These are phyloP conservation scores for Ettlia oleoabundans DNA, from an alignment of 139 green algal genomes.

Conservation along the genomic window DNA sequence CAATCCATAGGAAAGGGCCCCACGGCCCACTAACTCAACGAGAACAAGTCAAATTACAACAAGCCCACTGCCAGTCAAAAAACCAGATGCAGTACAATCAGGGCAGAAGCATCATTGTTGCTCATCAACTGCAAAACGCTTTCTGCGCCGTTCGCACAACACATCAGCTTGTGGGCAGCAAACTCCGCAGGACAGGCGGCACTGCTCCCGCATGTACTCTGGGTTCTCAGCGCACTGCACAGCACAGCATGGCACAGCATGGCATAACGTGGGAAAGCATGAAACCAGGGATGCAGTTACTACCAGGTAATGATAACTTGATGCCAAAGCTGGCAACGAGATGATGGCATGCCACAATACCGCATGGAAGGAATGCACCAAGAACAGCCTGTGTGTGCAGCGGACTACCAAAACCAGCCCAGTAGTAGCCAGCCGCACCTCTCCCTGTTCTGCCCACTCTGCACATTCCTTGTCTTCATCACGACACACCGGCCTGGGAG, in stretches of 20 bases:
- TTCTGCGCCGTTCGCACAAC: conserved; percentile 21
- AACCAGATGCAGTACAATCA: too few relatives aligned
- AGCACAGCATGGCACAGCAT: neutral
- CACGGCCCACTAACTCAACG: too few relatives aligned
- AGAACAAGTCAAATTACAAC: too few relatives aligned
- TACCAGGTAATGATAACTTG: too few relatives aligned
- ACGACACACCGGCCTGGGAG: neutral
- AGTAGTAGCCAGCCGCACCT: neutral
- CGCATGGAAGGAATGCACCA: neutral
- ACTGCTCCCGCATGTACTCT: conserved; percentile 1
- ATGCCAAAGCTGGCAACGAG: neutral
- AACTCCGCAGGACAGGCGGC: conserved; percentile 9
- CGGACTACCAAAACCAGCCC: too few relatives aligned
- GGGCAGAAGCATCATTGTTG: neutral
- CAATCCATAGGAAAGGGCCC: too few relatives aligned
- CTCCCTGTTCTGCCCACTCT: neutral
- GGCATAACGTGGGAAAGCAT: neutral
- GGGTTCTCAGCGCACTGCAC: conserved; percentile 7
- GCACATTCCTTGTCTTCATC: neutral
- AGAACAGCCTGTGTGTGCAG: too few relatives aligned
- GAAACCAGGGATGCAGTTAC: too few relatives aligned
- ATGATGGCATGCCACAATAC: neutral
- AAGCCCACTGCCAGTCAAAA: neutral
- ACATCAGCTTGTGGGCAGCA: conserved; percentile 35
- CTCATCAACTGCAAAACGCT: neutral